Percentiles rank a stretch among this genome's conserved stretches.
Conservation (phyloP, 1,284 basidiomycete genomes). For the Heterobasidion parviporum region DNA sequence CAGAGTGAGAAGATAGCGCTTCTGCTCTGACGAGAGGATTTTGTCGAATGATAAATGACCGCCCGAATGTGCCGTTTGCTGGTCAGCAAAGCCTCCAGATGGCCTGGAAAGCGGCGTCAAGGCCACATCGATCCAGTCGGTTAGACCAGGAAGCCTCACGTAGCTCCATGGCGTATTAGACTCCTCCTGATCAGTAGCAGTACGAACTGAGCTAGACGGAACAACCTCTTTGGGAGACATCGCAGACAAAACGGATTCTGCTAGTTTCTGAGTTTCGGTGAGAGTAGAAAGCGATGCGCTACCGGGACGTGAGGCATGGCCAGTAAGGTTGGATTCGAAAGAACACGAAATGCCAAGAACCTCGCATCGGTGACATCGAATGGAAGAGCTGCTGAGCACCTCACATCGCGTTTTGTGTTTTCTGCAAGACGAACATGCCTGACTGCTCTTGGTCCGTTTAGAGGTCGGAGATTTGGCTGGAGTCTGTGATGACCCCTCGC, state of each 20-base stretch:
- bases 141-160: background rate
- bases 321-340: conserved; percentile 18
- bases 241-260: no score
- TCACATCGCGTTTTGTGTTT: conserved; percentile 37
- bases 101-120: conserved; percentile 1
- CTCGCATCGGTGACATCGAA: conserved; percentile 19
- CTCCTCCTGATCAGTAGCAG: background rate
- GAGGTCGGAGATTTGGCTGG: conserved; percentile 3
- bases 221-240: no score
- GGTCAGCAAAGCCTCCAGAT: background rate
- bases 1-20: conserved; percentile 27
- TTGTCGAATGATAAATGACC: conserved; percentile 14
- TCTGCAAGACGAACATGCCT: conserved; percentile 31
- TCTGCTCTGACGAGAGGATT: conserved; percentile 27
- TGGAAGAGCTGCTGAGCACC: conserved; percentile 22
- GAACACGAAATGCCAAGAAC: conserved; percentile 31
- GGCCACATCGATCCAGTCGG: conserved; percentile 14
- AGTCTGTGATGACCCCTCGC: background rate
- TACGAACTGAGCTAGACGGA: no score
- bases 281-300: background rate
- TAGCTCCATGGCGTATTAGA: background rate
- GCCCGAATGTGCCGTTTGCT: background rate
- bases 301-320: background rate
- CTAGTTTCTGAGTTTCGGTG: background rate
- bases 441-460: conserved; percentile 29